Conservation (phyloP, 306 rosid species). For the Fragaria iinumae region DNA sequence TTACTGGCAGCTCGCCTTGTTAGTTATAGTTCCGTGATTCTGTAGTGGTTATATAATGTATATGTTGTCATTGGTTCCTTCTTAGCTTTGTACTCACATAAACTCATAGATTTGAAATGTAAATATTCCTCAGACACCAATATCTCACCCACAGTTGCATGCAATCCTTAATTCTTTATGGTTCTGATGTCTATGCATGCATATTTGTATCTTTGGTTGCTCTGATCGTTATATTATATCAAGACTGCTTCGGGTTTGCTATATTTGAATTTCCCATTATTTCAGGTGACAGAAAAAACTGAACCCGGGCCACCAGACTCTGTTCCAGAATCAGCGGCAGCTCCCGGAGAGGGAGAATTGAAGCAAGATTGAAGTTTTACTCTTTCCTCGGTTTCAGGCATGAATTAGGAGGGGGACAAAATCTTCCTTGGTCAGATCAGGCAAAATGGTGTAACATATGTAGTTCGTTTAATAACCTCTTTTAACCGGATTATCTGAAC, state of each 20-base stretch:
- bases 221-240: slow-evolving; percentile 9
- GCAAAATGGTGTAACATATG: slow-evolving; percentile 3
- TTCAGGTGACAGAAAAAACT: slow-evolving; percentile 48
- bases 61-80: background rate
- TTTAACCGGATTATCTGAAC: background rate
- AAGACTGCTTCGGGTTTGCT: slow-evolving; percentile 22
- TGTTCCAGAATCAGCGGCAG: slow-evolving; percentile 32
- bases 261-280: slow-evolving; percentile 26
- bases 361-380: slow-evolving; percentile 54
- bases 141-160: background rate
- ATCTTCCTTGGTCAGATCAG: background rate
- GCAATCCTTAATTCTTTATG: background rate
- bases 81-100: too few species aligned
- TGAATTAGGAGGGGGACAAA: background rate
- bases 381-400: background rate
- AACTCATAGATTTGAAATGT: background rate
- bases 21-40: background rate
- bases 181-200: background rate
- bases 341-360: slow-evolving; percentile 16
- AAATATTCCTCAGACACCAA: too few species aligned
- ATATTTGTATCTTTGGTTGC: slow-evolving; percentile 9
- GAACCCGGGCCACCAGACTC: slow-evolving; percentile 36
- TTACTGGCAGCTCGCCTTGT: background rate
- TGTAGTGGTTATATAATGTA: background rate
- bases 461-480: background rate